Base-by-base conservation (phyloP, 352 stramenopile genomes). In the Pythium biforme region DNA sequence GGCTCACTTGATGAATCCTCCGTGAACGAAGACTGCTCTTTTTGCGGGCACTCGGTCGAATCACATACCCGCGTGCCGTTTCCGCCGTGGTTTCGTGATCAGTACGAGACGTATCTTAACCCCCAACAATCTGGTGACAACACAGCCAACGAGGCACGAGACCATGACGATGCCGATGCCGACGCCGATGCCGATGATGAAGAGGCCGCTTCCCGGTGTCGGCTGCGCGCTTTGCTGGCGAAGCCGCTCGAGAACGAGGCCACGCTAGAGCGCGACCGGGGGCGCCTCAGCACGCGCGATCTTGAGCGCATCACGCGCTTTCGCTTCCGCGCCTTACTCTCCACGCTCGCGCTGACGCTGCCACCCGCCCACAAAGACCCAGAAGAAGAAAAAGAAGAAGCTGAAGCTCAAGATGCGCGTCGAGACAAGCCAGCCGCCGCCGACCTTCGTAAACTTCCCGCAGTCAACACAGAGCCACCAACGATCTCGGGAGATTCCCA, bases 61-160 rank as follows among this genome's bases (percentile, higher is more conserved):
- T 33, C 15, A 0, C 83, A 92, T 37, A 34, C 20, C 6, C 51
- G 68, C 3, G 27, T 89, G 3, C 81, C 83, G 19, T 75, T 78
- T 33, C 83, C 83, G 2, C 79, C 83, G 22, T 92, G 83, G 83
- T 86, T 88, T 60, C 63, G 69, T 39, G 83, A 92, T 40, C 77
- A 88, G 47, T 89, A 87, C 65, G 83, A 88, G 52, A 82, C 77
- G 49, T 92, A 90, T 41, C n/a, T 66, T 12, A 47, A 29, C 12
- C 22, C 49, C 15, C 11, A 22, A 27, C 6, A 31, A 0, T 1
- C 17, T 2, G 0, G 3, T 14, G 47, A 31, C n/a, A 29, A 45
- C 17, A 8, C 48, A 14, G 0, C 31, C 8, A 39, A 15, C 26
- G n/a, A 52, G 29, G 5, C 29, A 34, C 29, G 8, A 29, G 20